Conservation (phyloP, 2,329 filamentous ascomycete species). For the Fusarium anguioides region DNA sequence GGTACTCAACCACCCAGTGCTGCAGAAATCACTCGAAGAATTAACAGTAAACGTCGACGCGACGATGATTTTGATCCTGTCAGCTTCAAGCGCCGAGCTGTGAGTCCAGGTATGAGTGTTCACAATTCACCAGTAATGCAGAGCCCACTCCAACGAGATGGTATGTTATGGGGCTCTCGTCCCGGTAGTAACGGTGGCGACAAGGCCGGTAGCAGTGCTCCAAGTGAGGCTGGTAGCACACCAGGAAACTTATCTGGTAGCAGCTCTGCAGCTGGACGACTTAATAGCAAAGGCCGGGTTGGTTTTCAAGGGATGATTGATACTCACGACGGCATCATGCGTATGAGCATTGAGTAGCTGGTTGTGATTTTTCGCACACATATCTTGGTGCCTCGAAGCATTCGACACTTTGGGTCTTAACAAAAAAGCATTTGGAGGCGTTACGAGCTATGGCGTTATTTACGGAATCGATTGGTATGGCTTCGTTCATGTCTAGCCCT, state of each 20-base stretch:
- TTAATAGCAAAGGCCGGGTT: constrained; percentile 70
- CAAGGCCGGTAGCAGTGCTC: constrained; percentile 62
- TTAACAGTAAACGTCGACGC: constrained; percentile 83
- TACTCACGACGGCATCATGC: constrained; percentile 94
- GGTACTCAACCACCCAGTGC: constrained; percentile 67
- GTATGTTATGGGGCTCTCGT: constrained; percentile 76
- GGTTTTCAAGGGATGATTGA: constrained; percentile 94
- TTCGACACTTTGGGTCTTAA: not conserved
- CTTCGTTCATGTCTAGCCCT: constrained; percentile 16
- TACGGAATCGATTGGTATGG: constrained; percentile 1
- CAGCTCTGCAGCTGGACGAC: constrained; percentile 56
- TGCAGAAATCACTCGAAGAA: constrained; percentile 80
- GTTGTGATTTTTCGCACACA: not conserved
- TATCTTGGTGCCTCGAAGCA: not conserved
- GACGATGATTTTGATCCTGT: constrained; percentile 92
- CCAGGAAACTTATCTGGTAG: constrained; percentile 42
- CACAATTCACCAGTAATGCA: constrained; percentile 91
- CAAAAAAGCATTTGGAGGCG: constrained; percentile 37
- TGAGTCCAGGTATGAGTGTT: constrained; percentile 89
- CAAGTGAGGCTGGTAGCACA: constrained; percentile 61
- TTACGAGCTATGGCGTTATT: constrained; percentile 33
- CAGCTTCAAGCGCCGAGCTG: constrained; percentile 90
- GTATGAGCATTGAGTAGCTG: constrained; percentile 89
- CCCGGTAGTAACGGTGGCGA: constrained; percentile 71
- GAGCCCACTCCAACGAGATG: constrained; percentile 80